Evolutionary conservation across 2,329 filamentous ascomycete genomes (phyloP).

Genomic region (Hawksworthiomyces lignivorus): DNA sequence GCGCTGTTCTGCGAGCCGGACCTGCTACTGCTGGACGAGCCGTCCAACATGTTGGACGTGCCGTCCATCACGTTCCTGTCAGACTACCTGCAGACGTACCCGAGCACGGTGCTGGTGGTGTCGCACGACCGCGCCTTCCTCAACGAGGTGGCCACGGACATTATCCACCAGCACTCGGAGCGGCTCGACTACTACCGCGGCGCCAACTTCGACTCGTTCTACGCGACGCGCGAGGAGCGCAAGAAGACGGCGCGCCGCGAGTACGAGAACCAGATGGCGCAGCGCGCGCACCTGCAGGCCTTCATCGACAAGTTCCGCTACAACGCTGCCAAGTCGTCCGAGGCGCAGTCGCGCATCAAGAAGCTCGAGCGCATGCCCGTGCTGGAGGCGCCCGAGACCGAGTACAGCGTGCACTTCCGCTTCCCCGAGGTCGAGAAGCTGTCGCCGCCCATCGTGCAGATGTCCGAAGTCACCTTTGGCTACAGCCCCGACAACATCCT

Average conservation of each 20-base stretch:
- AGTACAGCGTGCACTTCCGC: constrained; percentile 93
- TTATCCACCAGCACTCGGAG: constrained; percentile 96
- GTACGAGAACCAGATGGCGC: constrained; percentile 97
- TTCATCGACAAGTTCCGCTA: constrained; percentile 99
- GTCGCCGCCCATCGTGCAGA: constrained; percentile 95
- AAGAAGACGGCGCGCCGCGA: constrained; percentile 94
- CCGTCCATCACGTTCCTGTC: constrained; percentile 98
- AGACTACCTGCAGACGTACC: constrained; percentile 88
- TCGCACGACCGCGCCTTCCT: constrained; percentile 98
- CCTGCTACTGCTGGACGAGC: constrained; percentile 91
- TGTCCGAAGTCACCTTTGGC: constrained; percentile 86
- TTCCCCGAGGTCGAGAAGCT: constrained; percentile 98
- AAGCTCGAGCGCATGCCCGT: constrained; percentile 97
- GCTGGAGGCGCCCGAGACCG: constrained; percentile 79
- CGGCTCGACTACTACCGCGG: constrained; percentile 97
- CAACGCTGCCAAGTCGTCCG: constrained; percentile 96
- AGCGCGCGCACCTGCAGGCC: constrained; percentile 85
- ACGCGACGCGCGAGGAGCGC: constrained; percentile 92
- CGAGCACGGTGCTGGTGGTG: constrained; percentile 90
- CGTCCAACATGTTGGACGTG: constrained; percentile 99
- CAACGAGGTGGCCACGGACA: constrained; percentile 98
- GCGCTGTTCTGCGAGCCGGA: constrained; percentile 98
- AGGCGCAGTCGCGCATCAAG: constrained; percentile 98
- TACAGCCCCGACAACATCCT: constrained; percentile 75
- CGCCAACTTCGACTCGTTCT: constrained; percentile 95